Conservation (phyloP, 306 rosid genomes). For the Echinosophora koreensis region DNA sequence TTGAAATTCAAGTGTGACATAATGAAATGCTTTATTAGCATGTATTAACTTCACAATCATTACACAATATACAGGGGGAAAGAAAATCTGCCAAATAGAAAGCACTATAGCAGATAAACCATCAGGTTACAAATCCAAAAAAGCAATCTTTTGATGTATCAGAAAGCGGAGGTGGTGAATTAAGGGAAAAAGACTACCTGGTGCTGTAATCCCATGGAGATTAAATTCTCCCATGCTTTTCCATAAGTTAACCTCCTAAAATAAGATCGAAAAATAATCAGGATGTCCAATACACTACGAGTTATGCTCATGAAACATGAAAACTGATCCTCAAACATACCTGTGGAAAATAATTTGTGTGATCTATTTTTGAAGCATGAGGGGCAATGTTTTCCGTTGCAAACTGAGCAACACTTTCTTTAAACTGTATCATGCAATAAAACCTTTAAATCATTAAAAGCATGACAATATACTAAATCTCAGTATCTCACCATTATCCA, state of each 20-base stretch:
- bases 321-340: constrained; percentile 42
- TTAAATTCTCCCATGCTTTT: constrained; percentile 91
- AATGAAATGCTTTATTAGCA: constrained; percentile 30
- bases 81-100: constrained; percentile 8
- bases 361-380: constrained; percentile 86
- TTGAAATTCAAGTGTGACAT: constrained; percentile 1
- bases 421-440: constrained; percentile 65
- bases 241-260: constrained; percentile 93
- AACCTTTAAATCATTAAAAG: constrained; percentile 34
- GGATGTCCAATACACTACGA: not conserved
- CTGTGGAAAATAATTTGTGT: constrained; percentile 78
- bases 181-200: constrained; percentile 61
- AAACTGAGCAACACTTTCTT: constrained; percentile 88
- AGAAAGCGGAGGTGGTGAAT: constrained; percentile 15
- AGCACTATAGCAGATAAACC: not conserved
- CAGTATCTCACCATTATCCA: not conserved
- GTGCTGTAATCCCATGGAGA: constrained; percentile 94
- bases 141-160: not conserved
- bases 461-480: constrained; percentile 1
- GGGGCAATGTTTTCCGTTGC: constrained; percentile 85
- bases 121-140: not conserved
- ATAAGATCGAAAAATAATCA: constrained; percentile 42
- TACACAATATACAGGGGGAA: not conserved
- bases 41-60: constrained; percentile 33
- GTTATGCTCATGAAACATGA: constrained; percentile 10